These are phyloP conservation scores for Arthrinium puccinioides DNA, from an alignment of 2,329 filamentous ascomycete species.

Conservation along the genomic window DNA sequence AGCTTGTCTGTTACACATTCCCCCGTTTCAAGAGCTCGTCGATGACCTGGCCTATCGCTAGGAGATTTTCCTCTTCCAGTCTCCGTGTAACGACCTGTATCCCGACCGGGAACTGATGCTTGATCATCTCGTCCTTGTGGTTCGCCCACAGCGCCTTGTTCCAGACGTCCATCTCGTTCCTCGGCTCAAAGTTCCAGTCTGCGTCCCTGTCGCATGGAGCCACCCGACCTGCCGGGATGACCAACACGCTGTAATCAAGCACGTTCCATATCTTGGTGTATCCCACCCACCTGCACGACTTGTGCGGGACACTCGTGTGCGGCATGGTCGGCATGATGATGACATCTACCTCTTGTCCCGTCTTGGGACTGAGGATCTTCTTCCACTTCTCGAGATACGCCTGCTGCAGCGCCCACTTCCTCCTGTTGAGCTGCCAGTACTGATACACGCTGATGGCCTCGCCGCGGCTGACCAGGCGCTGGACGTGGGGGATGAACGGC, in stretches of 20 bases:
- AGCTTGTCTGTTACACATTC: too few relatives aligned
- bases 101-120: slow-evolving; percentile 37
- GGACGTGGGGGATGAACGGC: slow-evolving; percentile 41
- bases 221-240: slow-evolving; percentile 45
- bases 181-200: slow-evolving; percentile 30
- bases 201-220: slow-evolving; percentile 29
- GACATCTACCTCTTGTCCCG: slow-evolving; percentile 24
- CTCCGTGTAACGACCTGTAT: slow-evolving; percentile 45
- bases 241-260: slow-evolving; percentile 52
- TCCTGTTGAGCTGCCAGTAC: slow-evolving; percentile 61
- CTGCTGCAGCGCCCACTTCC: slow-evolving; percentile 45
- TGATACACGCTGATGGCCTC: slow-evolving; percentile 52
- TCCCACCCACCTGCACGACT: slow-evolving; percentile 35
- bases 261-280: slow-evolving; percentile 59
- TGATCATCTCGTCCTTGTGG: slow-evolving; percentile 27
- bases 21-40: slow-evolving; percentile 20
- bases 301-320: background rate
- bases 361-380: slow-evolving; percentile 27
- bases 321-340: background rate
- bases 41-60: slow-evolving; percentile 33
- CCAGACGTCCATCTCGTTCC: slow-evolving; percentile 44
- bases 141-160: slow-evolving; percentile 41
- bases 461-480: slow-evolving; percentile 38
- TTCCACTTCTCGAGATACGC: slow-evolving; percentile 55
- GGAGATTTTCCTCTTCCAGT: slow-evolving; percentile 47